Evolutionary conservation across 2,329 filamentous ascomycete genomes (phyloP).

Genomic region (Zymoseptoria pseudotritici): DNA sequence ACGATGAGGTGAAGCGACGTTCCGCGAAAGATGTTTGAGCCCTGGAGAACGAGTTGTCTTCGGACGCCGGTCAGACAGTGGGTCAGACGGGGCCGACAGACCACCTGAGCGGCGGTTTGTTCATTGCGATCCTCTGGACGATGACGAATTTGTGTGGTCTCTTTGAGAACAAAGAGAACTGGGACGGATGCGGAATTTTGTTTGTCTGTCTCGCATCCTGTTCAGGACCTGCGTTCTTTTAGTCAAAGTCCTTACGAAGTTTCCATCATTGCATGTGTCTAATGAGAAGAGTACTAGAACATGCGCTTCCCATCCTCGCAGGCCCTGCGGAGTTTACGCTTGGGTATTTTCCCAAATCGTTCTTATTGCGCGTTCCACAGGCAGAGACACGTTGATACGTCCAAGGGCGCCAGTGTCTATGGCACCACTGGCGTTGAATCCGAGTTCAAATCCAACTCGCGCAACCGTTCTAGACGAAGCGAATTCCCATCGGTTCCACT

Average conservation of each 20-base stretch:
- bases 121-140: background rate
- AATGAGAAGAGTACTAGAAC: background rate
- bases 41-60: background rate
- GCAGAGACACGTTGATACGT: background rate
- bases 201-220: background rate
- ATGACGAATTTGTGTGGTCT: background rate
- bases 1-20: background rate
- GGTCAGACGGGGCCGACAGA: no score
- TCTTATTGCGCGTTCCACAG: background rate
- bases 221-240: background rate
- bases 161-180: background rate
- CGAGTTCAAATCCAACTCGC: background rate
- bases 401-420: background rate
- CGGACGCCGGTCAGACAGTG: background rate
- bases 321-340: background rate
- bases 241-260: background rate
- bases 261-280: background rate
- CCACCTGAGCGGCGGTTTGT: background rate
- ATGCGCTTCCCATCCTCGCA: background rate
- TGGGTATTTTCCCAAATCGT: background rate
- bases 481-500: background rate
- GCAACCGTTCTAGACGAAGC: background rate
- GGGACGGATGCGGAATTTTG: background rate
- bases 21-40: background rate
- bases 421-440: background rate